A percentile compares a stretch with the other conserved stretches of the same genome.
Conservation (phyloP, 768 basidiomycete genomes). For the Termitomyces titanicus region DNA sequence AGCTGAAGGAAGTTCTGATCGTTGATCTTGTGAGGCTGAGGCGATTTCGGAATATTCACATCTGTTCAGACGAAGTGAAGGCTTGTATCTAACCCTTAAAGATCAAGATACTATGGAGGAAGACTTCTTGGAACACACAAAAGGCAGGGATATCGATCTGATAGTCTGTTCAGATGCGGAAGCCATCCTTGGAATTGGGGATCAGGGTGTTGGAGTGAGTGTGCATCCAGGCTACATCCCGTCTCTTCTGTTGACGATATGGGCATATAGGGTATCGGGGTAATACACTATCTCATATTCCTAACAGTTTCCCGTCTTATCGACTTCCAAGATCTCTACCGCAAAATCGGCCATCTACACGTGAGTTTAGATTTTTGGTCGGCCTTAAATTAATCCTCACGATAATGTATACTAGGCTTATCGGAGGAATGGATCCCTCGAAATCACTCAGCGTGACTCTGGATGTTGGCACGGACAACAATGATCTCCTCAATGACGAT, state of each 20-base stretch:
- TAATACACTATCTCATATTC: conserved; percentile 22
- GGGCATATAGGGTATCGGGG: conserved; percentile 43
- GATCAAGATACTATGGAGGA: conserved; percentile 69
- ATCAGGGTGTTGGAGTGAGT: conserved; percentile 62
- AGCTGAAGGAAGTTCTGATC: neutral
- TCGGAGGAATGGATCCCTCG: conserved; percentile 64
- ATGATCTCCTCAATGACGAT: conserved; percentile 54
- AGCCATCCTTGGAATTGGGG: conserved; percentile 73
- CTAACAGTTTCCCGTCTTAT: neutral
- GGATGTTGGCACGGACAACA: conserved; percentile 79
- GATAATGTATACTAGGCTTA: conserved; percentile 34
- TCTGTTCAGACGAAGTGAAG: conserved; percentile 76
- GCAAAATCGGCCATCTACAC: conserved; percentile 81
- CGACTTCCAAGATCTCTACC: conserved; percentile 53
- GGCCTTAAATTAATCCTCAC: neutral
- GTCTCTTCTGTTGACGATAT: conserved; percentile 2
- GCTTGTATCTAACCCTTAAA: conserved; percentile 65
- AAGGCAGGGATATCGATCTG: conserved; percentile 62
- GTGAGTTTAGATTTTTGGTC: conserved; percentile 22
- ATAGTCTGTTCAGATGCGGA: conserved; percentile 85
- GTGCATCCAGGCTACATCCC: conserved; percentile 8
- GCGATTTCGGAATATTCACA: conserved; percentile 85
- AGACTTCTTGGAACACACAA: conserved; percentile 67
- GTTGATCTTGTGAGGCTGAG: conserved; percentile 48
- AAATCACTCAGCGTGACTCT: conserved; percentile 56